These are phyloP conservation scores for Phytophthora quininea DNA, from an alignment of 352 stramenopile species.

Conservation along the genomic window DNA sequence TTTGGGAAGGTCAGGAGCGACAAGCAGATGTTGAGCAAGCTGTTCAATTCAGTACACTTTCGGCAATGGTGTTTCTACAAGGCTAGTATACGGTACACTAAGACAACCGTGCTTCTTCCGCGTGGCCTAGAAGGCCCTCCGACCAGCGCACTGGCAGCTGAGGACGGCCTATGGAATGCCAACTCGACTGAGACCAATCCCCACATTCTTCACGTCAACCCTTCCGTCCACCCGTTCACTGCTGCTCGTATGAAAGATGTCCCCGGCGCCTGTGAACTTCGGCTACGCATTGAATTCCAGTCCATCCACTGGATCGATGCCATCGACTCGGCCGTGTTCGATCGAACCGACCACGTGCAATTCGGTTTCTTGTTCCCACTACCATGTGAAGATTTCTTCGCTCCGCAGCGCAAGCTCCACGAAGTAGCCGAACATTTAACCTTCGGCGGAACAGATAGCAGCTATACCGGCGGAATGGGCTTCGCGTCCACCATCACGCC, in stretches of 20 bases:
- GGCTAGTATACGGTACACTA: not conserved
- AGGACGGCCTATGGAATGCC: constrained; percentile 43
- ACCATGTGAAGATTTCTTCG: constrained; percentile 82
- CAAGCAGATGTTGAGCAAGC: too few species aligned
- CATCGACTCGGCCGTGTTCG: constrained; percentile 62
- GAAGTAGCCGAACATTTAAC: constrained; percentile 78
- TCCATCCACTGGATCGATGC: constrained; percentile 77
- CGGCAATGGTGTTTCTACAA: not conserved
- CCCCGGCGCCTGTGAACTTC: constrained; percentile 59
- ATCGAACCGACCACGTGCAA: constrained; percentile 69
- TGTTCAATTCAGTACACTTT: too few species aligned
- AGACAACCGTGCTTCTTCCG: not conserved
- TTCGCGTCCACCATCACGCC: constrained; percentile 59
- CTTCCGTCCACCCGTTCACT: constrained; percentile 11
- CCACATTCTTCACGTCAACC: constrained; percentile 42
- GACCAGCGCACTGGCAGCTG: constrained; percentile 10
- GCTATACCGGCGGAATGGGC: constrained; percentile 27
- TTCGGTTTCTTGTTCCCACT: constrained; percentile 81
- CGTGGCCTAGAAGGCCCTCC: not conserved
- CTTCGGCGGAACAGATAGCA: constrained; percentile 42
- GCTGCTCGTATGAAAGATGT: constrained; percentile 70
- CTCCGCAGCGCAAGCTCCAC: constrained; percentile 78
- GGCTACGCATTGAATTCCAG: constrained; percentile 69
- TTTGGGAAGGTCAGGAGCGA: too few species aligned
- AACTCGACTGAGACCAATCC: constrained; percentile 53